Evolutionary conservation across 768 basidiomycete genomes (phyloP).

Genomic region (Cystofilobasidium macerans): DNA sequence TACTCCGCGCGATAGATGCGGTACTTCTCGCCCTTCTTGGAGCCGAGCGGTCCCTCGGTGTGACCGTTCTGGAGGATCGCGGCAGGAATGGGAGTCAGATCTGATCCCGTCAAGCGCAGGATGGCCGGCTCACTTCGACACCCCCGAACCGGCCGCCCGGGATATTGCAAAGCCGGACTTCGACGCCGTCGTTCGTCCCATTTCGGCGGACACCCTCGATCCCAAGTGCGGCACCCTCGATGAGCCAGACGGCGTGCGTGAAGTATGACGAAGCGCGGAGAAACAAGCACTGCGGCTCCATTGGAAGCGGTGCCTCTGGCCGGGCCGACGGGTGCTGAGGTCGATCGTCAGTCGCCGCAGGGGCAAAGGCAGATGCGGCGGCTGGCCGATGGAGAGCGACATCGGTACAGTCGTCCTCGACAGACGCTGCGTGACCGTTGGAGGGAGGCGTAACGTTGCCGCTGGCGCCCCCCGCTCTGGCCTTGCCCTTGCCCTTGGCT

Average conservation of each 20-base stretch:
- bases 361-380: too few relatives aligned
- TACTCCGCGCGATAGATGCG: conserved; percentile 55
- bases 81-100: background rate
- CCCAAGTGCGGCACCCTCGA: conserved; percentile 59
- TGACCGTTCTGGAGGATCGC: conserved; percentile 49
- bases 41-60: conserved; percentile 64
- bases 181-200: conserved; percentile 53
- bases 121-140: conserved; percentile 48
- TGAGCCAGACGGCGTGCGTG: conserved; percentile 61
- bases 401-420: conserved; percentile 11
- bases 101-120: background rate
- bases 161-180: conserved; percentile 64
- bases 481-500: conserved; percentile 31
- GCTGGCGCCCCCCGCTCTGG: background rate
- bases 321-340: conserved; percentile 55
- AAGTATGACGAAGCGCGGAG: conserved; percentile 71
- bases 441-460: background rate
- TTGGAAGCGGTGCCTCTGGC: conserved; percentile 70
- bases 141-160: conserved; percentile 70
- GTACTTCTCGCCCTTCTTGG: conserved; percentile 49
- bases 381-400: too few relatives aligned
- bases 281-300: conserved; percentile 75
- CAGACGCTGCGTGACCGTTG: background rate
- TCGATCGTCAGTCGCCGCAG: background rate
- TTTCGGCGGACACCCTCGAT: conserved; percentile 59